These are phyloP conservation scores for Gilbertella persicaria DNA, from an alignment of 371 early-diverging fungal genomes.

Conservation along the genomic window DNA sequence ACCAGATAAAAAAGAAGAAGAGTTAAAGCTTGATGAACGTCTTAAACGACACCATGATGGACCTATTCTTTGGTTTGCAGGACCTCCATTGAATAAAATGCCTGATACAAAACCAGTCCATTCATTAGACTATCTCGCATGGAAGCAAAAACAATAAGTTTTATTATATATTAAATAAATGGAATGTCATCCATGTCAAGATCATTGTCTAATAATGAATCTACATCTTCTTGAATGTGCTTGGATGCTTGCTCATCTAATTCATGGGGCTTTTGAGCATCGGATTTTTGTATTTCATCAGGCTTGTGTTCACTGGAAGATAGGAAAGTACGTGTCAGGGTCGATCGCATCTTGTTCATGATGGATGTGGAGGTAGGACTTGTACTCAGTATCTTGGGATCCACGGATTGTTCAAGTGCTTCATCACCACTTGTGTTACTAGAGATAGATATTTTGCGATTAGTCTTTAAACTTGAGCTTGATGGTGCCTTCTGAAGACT, in stretches of 20 bases:
- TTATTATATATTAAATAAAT: conserved; percentile 44
- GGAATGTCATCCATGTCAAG: conserved; percentile 61
- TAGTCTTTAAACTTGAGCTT: not conserved
- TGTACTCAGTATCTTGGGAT: conserved; percentile 6
- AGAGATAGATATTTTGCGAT: conserved; percentile 4
- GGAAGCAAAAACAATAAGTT: conserved; percentile 25
- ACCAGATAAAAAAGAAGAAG: conserved; percentile 1
- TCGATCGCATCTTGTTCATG: conserved; percentile 34
- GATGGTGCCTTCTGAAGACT: not conserved
- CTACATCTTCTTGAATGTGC: conserved; percentile 28
- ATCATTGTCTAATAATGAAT: conserved; percentile 46
- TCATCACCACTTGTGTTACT: conserved; percentile 11
- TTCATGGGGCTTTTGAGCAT: conserved; percentile 16
- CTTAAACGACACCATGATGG: conserved; percentile 35
- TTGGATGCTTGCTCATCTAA: conserved; percentile 7
- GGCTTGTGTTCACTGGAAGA: conserved; percentile 13
- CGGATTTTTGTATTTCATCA: too few species aligned
- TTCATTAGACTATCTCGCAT: conserved; percentile 38
- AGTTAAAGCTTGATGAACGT: conserved; percentile 19
- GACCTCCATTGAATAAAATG: conserved; percentile 36
- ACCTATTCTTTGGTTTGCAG: conserved; percentile 47
- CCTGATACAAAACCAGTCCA: conserved; percentile 26
- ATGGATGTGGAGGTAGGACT: conserved; percentile 14
- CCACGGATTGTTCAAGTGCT: not conserved
- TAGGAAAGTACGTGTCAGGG: conserved; percentile 40